These are phyloP conservation scores for Chlorella sp. DNA, from an alignment of 139 green algal genomes.

Conservation along the genomic window DNA sequence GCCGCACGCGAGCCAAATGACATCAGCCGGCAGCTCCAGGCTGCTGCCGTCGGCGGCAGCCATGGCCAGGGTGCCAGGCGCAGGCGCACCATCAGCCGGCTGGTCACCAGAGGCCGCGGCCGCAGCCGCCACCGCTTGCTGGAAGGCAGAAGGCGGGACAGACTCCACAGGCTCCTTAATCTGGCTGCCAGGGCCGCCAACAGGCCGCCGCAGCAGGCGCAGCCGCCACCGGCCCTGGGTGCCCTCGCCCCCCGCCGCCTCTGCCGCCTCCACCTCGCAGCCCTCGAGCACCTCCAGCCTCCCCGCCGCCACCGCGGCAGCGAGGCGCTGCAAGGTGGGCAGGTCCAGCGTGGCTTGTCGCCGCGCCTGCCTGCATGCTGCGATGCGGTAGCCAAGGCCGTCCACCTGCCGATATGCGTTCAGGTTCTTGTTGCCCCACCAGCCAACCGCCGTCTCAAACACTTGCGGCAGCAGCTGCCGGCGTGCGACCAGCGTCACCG, in stretches of 20 bases:
- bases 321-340: slow-evolving; percentile 17
- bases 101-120: background rate
- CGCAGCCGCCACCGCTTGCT: slow-evolving; percentile 10
- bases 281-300: slow-evolving; percentile 22
- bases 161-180: background rate
- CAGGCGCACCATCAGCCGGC: background rate
- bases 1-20: slow-evolving; percentile 39
- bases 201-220: no score
- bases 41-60: background rate
- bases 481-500: background rate
- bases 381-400: background rate
- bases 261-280: slow-evolving; percentile 1
- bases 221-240: background rate
- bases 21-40: background rate
- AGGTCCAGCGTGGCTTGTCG: slow-evolving; percentile 21
- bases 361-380: slow-evolving; percentile 9
- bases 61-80: background rate
- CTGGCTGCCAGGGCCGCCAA: no score
- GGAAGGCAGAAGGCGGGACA: background rate
- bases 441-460: slow-evolving; percentile 30
- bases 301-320: background rate
- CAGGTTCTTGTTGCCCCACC: slow-evolving; percentile 40
- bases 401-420: slow-evolving; percentile 11
- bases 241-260: background rate
- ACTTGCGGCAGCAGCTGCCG: slow-evolving; percentile 15